phyloP scores from a whole-genome alignment of 1,284 basidiomycete genomes.

The Trametes hirsuta region DNA sequence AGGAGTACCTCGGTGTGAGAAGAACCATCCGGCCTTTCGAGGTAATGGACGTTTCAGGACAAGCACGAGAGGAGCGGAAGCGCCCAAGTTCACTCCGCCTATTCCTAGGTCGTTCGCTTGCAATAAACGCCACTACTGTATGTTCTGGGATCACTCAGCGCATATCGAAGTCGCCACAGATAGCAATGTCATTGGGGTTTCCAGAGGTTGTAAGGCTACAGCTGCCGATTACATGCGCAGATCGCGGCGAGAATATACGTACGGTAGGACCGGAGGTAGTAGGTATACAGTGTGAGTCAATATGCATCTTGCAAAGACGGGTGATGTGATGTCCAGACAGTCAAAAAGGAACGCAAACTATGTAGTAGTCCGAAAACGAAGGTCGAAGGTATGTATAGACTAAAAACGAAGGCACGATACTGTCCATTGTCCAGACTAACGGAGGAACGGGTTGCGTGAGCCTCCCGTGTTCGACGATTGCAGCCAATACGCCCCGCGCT shows the following conservation, averaged over 20 bases:
- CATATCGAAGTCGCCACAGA: background rate
- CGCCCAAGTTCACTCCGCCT: background rate
- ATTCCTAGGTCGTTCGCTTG: background rate
- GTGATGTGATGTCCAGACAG: conserved; percentile 2
- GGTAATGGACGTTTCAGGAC: too few relatives aligned
- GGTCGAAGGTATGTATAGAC: conserved; percentile 17
- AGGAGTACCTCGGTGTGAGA: too few relatives aligned
- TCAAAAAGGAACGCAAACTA: conserved; percentile 8
- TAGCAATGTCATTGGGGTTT: conserved; percentile 3
- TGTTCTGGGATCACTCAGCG: background rate
- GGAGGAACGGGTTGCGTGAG: conserved; percentile 41
- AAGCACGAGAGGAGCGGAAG: background rate
- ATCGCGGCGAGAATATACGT: conserved; percentile 1
- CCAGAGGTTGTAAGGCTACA: conserved; percentile 5
- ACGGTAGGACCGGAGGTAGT: background rate
- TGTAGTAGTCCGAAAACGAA: conserved; percentile 18
- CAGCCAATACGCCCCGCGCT: conserved; percentile 37
- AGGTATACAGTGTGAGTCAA: background rate
- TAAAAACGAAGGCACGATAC: background rate
- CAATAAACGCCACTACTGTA: background rate
- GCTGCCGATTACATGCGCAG: conserved; percentile 2
- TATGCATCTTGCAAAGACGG: conserved; percentile 6
- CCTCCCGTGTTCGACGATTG: conserved; percentile 38
- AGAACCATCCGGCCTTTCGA: too few relatives aligned
- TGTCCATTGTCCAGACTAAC: background rate